These are phyloP conservation scores for Colletotrichum somersetense DNA, from an alignment of 2,329 filamentous ascomycete species.

Conservation along the genomic window DNA sequence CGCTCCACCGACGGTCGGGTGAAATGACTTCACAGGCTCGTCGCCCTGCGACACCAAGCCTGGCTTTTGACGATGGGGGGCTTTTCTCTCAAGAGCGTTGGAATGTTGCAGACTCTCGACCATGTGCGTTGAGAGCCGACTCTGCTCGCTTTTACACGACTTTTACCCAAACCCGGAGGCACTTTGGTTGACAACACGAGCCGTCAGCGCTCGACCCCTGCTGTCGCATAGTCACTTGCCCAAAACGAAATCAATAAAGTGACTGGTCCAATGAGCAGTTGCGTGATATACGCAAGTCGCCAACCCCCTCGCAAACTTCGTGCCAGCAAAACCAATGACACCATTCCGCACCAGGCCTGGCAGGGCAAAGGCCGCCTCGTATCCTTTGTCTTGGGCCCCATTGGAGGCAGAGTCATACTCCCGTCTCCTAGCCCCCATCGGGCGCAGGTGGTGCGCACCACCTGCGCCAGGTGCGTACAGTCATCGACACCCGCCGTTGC, in stretches of 20 bases:
- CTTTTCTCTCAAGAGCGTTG: background rate
- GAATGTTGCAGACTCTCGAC: background rate
- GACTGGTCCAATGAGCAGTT: slow-evolving; percentile 34
- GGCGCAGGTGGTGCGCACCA: slow-evolving; percentile 18
- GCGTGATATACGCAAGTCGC: slow-evolving; percentile 9
- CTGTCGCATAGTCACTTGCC: slow-evolving; percentile 32
- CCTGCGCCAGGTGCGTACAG: slow-evolving; percentile 31
- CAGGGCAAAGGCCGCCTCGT: slow-evolving; percentile 35
- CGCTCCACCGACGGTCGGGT: background rate
- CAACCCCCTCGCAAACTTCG: background rate
- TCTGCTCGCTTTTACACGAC: background rate
- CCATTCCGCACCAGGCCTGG: slow-evolving; percentile 30
- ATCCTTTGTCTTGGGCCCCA: slow-evolving; percentile 20
- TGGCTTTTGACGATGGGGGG: background rate
- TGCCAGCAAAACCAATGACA: slow-evolving; percentile 10
- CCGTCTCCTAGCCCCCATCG: slow-evolving; percentile 28
- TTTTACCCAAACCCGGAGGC: slow-evolving; percentile 1
- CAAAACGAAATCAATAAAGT: slow-evolving; percentile 35
- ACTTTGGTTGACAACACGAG: slow-evolving; percentile 30
- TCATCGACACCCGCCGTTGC: slow-evolving; percentile 23
- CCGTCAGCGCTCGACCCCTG: slow-evolving; percentile 22
- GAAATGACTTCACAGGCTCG: background rate
- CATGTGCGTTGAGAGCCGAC: background rate
- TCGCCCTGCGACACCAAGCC: slow-evolving; percentile 12
- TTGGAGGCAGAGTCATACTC: slow-evolving; percentile 24